A percentile compares a stretch with the other conserved stretches of the same genome.
Evolutionary conservation across 176 grass and related monocot genomes (phyloP).

Genomic region (Hordeum marinum): DNA sequence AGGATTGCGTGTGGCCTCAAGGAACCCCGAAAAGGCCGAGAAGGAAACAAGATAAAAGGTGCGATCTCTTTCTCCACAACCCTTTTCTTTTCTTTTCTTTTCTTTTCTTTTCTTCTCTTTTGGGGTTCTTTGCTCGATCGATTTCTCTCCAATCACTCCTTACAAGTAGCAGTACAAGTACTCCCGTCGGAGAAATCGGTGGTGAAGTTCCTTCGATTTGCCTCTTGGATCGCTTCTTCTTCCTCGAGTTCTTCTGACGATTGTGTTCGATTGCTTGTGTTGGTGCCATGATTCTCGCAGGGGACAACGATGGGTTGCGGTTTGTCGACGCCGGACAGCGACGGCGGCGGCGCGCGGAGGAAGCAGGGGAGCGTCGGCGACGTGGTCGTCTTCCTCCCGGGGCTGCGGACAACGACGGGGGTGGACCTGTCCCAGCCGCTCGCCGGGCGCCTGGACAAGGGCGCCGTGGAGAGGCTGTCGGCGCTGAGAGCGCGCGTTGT

Average conservation of each 20-base stretch:
- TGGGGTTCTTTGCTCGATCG: conserved; percentile 16
- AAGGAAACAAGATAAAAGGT: conserved; percentile 40
- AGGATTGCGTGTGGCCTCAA: conserved; percentile 15
- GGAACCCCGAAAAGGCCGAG: conserved; percentile 16
- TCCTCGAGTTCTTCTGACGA: neutral
- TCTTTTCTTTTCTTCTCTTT: too few relatives aligned
- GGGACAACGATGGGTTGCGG: conserved; percentile 59
- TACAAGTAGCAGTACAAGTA: too few relatives aligned
- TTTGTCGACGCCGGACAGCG: conserved; percentile 39
- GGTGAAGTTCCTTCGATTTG: neutral
- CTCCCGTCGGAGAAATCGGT: neutral
- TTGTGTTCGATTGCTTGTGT: too few relatives aligned
- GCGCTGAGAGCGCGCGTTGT: conserved; percentile 53
- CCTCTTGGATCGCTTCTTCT: neutral
- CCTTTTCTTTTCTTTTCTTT: neutral
- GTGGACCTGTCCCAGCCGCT: conserved; percentile 61
- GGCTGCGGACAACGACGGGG: conserved; percentile 61
- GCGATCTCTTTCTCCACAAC: conserved; percentile 4
- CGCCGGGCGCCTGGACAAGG: conserved; percentile 39
- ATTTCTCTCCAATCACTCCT: neutral
- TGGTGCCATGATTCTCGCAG: conserved; percentile 11
- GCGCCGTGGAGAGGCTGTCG: conserved; percentile 47
- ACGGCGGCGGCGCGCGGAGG: conserved; percentile 30
- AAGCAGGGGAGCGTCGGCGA: conserved; percentile 65
- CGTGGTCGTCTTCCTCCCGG: conserved; percentile 82